Conservation (phyloP, 169 alveolate species). For the Plasmodium sp. region DNA sequence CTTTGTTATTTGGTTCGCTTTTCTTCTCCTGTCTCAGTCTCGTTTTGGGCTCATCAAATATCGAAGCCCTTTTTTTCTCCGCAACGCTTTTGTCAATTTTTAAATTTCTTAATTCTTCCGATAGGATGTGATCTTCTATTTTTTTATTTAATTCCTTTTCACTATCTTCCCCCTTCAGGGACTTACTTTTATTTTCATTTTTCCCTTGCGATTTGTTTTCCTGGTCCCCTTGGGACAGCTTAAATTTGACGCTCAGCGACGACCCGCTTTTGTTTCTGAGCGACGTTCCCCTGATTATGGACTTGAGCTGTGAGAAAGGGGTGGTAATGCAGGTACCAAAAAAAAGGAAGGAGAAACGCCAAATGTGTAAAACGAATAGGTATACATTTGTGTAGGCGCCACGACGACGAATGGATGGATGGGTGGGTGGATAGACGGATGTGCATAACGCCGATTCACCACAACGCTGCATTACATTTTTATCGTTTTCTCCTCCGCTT, state of each 20-base stretch:
- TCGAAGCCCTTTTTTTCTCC: slow-evolving; percentile 72
- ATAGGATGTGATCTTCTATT: slow-evolving; percentile 61
- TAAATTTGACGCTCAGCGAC: slow-evolving; percentile 58
- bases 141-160: slow-evolving; percentile 43
- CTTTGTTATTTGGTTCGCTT: slow-evolving; percentile 24
- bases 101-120: slow-evolving; percentile 56
- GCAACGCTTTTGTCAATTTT: slow-evolving; percentile 47
- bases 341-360: not conserved
- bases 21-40: slow-evolving; percentile 38
- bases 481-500: slow-evolving; percentile 53
- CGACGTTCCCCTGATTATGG: slow-evolving; percentile 70
- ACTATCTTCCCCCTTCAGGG: not conserved
- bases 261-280: slow-evolving; percentile 58
- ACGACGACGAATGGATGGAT: not conserved
- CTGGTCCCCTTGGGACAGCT: slow-evolving; percentile 7
- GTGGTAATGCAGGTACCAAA: not conserved
- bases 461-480: slow-evolving; percentile 41
- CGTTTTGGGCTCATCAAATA: slow-evolving; percentile 54
- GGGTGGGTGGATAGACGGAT: not conserved
- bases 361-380: not conserved
- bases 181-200: not conserved
- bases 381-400: not conserved
- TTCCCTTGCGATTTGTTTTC: not conserved
- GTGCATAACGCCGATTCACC: not conserved
- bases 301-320: slow-evolving; percentile 16